phyloP scores from a whole-genome alignment of 2,329 filamentous ascomycete genomes.

The Penicillium digitatum region DNA sequence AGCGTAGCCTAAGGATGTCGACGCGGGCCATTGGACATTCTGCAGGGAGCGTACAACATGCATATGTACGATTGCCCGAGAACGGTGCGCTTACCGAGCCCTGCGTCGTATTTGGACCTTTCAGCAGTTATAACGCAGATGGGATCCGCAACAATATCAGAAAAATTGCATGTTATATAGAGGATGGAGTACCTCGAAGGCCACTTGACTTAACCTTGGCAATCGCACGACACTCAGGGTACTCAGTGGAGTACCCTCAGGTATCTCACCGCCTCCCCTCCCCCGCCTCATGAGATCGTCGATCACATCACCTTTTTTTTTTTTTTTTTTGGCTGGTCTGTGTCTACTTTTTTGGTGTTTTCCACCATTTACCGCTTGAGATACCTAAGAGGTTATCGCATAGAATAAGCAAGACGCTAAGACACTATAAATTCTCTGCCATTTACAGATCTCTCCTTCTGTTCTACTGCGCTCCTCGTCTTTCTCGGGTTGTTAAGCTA shows the following conservation, averaged over 20 bases:
- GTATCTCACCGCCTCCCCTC: slow-evolving; percentile 4
- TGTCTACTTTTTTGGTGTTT: not conserved
- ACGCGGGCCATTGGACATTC: slow-evolving; percentile 1
- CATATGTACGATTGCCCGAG: not conserved
- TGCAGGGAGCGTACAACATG: no score
- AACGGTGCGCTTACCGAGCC: slow-evolving; percentile 7
- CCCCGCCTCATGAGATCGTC: slow-evolving; percentile 9
- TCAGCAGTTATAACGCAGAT: no score
- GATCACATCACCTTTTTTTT: slow-evolving; percentile 3
- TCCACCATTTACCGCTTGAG: not conserved
- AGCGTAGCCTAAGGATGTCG: not conserved
- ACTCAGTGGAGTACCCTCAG: not conserved
- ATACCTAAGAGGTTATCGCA: not conserved
- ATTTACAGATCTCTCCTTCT: not conserved
- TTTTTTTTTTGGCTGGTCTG: not conserved
- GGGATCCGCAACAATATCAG: no score
- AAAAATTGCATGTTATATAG: no score
- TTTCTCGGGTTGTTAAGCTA: slow-evolving; percentile 6
- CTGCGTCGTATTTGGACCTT: not conserved
- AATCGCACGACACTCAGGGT: not conserved
- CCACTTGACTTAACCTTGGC: not conserved
- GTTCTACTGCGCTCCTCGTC: not conserved
- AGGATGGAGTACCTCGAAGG: not conserved
- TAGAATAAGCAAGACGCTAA: not conserved
- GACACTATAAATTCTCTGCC: not conserved